Evolutionary conservation across 176 grass and related monocot genomes (phyloP).

Genomic region (Cenchrus fungigraminus): DNA sequence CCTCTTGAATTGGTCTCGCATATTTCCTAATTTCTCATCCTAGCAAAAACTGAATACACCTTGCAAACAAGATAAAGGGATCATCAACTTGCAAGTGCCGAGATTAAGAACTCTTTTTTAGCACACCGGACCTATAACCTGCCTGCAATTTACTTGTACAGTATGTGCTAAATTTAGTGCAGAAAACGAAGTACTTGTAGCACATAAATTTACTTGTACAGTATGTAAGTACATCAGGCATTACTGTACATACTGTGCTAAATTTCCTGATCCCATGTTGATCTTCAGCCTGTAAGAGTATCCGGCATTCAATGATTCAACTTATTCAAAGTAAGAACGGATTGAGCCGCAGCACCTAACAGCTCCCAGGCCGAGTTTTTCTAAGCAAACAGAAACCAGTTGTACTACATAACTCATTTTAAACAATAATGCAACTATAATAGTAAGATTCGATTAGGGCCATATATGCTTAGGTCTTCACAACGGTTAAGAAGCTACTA

Average conservation of each 20-base stretch:
- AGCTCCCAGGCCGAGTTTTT: not conserved
- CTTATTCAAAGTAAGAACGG: not conserved
- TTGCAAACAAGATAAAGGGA: no score
- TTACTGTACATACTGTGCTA: no score
- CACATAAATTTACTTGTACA: no score
- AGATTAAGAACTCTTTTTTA: not conserved
- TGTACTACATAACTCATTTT: not conserved
- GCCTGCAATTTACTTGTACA: not conserved
- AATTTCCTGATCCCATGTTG: conserved; percentile 31
- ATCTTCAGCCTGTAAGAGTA: conserved; percentile 8
- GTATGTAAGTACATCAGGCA: no score
- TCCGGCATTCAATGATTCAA: conserved; percentile 1
- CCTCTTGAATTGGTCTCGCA: no score
- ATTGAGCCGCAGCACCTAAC: not conserved
- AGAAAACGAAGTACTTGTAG: not conserved
- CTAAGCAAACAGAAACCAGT: not conserved
- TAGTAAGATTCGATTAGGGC: not conserved
- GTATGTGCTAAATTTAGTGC: no score
- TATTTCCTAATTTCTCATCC: no score
- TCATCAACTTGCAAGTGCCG: not conserved
- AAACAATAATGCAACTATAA: not conserved
- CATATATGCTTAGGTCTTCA: not conserved
- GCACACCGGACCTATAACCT: not conserved
- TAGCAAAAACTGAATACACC: no score
- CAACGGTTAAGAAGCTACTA: conserved; percentile 30